phyloP scores from a whole-genome alignment of 2,329 filamentous ascomycete species.

The Lasiodiplodia gonubiensis region DNA sequence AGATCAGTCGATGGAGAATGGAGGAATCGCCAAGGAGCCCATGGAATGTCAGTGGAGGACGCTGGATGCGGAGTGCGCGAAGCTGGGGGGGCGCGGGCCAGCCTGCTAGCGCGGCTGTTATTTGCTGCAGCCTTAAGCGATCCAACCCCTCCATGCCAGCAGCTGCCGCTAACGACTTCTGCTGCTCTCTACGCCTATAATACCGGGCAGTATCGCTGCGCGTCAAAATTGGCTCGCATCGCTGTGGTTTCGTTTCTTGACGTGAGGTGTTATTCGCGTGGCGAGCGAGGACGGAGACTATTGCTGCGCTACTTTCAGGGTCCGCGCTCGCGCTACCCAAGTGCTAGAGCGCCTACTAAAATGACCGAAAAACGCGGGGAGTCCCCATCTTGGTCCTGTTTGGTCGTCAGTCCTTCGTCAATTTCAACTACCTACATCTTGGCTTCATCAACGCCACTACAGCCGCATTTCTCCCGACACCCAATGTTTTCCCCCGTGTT shows the following conservation, averaged over 20 bases:
- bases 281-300: neutral
- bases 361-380: neutral
- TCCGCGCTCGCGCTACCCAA: neutral
- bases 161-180: neutral
- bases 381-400: neutral
- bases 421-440: neutral
- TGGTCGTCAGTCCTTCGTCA: neutral
- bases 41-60: neutral
- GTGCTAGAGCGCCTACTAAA: neutral
- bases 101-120: neutral
- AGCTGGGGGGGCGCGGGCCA: neutral
- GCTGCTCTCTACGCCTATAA: neutral
- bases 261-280: neutral
- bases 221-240: no score
- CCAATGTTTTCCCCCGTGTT: neutral
- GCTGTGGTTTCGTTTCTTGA: neutral
- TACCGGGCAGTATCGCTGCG: neutral
- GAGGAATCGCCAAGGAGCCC: neutral
- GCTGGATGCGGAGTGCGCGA: neutral
- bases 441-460: neutral
- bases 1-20: neutral
- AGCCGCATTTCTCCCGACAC: neutral
- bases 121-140: slow-evolving; percentile 1
- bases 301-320: neutral
- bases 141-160: neutral